These are phyloP conservation scores for Lyophyllum decastes DNA, from an alignment of 768 basidiomycete species.

Conservation along the genomic window DNA sequence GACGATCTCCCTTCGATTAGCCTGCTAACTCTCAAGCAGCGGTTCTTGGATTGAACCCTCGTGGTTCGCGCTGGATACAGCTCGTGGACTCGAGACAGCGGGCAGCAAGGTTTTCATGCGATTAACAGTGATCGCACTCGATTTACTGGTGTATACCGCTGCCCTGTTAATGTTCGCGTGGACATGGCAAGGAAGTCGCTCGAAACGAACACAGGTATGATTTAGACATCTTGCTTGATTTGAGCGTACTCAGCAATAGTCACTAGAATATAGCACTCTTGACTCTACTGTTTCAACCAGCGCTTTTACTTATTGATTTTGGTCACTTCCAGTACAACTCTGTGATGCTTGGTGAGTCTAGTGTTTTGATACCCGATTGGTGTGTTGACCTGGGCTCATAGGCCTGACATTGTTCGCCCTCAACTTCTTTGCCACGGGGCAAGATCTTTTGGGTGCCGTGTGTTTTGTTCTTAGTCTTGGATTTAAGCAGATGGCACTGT, in stretches of 20 bases:
- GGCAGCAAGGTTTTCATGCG: slow-evolving; percentile 82
- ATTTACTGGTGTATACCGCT: slow-evolving; percentile 73
- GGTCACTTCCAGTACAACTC: slow-evolving; percentile 98
- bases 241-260: slow-evolving; percentile 10
- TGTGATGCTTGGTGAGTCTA: slow-evolving; percentile 78
- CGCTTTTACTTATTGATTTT: slow-evolving; percentile 81
- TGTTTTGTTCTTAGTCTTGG: slow-evolving; percentile 83
- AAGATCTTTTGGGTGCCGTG: slow-evolving; percentile 75
- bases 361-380: not conserved
- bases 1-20: not conserved
- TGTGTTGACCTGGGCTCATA: slow-evolving; percentile 24
- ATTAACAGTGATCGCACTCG: slow-evolving; percentile 66
- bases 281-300: slow-evolving; percentile 79
- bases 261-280: slow-evolving; percentile 67
- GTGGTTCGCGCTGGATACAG: slow-evolving; percentile 73
- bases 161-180: slow-evolving; percentile 68
- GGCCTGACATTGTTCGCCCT: slow-evolving; percentile 72
- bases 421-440: slow-evolving; percentile 65
- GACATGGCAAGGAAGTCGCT: slow-evolving; percentile 68
- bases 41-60: slow-evolving; percentile 42
- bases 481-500: slow-evolving; percentile 96
- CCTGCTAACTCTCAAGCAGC: slow-evolving; percentile 19
- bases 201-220: slow-evolving; percentile 76
- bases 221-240: not conserved
- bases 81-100: slow-evolving; percentile 71